Evolutionary conservation across 2,329 filamentous ascomycete species (phyloP).

Genomic region (Fusarium globosum): DNA sequence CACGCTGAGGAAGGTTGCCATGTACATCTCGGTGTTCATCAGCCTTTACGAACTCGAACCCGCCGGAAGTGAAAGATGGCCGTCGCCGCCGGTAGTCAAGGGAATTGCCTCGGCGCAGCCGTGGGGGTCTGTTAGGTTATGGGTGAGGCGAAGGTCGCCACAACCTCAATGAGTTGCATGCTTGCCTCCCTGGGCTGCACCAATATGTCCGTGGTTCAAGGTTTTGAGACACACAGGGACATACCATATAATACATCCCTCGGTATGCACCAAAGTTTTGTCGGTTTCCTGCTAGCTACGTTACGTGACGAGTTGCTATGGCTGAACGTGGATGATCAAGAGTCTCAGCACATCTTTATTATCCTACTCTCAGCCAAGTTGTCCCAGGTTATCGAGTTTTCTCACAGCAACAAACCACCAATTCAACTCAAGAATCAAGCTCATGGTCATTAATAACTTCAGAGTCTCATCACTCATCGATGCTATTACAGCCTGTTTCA

Average conservation of each 20-base stretch:
- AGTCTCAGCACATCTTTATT: background rate
- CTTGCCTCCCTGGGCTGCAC: background rate
- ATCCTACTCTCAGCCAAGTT: background rate
- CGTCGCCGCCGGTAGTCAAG: slow-evolving; percentile 36
- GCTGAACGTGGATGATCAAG: background rate
- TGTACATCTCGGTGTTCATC: slow-evolving; percentile 50
- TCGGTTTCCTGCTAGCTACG: background rate
- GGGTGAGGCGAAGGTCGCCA: slow-evolving; percentile 47
- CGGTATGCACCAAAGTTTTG: background rate
- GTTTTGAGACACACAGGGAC: background rate
- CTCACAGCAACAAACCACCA: background rate
- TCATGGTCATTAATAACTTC: accelerated
- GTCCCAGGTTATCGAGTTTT: no score
- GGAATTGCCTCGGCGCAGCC: slow-evolving; percentile 46
- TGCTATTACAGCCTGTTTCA: slow-evolving; percentile 1
- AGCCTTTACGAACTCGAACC: slow-evolving; percentile 53
- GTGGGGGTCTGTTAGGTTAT: slow-evolving; percentile 45
- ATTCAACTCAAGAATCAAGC: accelerated
- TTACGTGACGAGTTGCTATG: background rate
- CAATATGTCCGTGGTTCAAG: background rate
- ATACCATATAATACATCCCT: background rate
- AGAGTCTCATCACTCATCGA: no score
- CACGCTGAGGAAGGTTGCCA: slow-evolving; percentile 49
- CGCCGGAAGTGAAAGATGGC: slow-evolving; percentile 45
- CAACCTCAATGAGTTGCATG: slow-evolving; percentile 5